Percentiles rank a stretch among this genome's conserved stretches.
These are phyloP conservation scores for Platanus orientalis DNA, from an alignment of 164 flowering plant species.

Conservation along the genomic window DNA sequence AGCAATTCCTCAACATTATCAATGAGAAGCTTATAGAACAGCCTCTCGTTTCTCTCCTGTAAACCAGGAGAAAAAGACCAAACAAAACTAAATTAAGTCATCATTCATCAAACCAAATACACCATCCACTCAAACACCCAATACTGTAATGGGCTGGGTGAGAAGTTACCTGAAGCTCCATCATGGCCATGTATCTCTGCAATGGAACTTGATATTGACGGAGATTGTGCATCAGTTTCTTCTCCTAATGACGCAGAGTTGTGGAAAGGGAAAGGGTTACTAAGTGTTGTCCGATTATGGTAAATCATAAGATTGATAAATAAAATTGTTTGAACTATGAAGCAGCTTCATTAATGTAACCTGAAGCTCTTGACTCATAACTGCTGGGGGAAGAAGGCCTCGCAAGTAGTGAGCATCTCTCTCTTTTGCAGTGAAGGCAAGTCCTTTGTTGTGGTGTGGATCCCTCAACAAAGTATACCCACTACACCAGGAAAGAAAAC, in stretches of 20 bases:
- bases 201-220: conserved; percentile 72
- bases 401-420: no score
- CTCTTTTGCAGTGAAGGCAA: conserved; percentile 67
- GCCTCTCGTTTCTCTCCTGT: conserved; percentile 80
- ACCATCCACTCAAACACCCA: background rate
- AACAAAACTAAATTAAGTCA: background rate
- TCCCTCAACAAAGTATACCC: conserved; percentile 70
- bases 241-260: conserved; percentile 33
- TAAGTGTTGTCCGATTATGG: background rate
- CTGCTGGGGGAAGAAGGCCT: conserved; percentile 74
- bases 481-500: conserved; percentile 32
- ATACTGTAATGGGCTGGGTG: background rate
- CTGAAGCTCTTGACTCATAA: conserved; percentile 60
- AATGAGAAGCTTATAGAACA: conserved; percentile 75
- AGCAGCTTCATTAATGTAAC: conserved; percentile 16
- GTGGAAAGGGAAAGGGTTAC: background rate
- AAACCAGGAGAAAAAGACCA: conserved; percentile 1
- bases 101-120: background rate
- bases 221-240: no score
- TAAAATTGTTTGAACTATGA: background rate
- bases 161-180: conserved; percentile 72
- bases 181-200: conserved; percentile 72
- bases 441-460: conserved; percentile 78
- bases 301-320: background rate
- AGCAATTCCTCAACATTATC: conserved; percentile 81